Evolutionary conservation across 2,329 filamentous ascomycete genomes (phyloP).

Genomic region (Fusarium scirpi): DNA sequence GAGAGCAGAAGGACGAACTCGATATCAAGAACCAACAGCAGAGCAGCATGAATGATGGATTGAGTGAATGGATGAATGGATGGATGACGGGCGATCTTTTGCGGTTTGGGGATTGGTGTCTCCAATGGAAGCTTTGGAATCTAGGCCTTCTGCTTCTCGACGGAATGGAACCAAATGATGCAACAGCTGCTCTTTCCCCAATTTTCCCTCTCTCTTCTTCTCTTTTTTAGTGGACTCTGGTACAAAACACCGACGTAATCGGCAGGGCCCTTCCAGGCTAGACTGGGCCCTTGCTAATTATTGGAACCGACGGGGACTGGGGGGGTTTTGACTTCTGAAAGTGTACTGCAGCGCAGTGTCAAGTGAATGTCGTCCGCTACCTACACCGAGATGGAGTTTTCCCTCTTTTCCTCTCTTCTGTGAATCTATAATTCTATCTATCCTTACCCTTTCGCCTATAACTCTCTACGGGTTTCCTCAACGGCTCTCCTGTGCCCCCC

Average conservation of each 20-base stretch:
- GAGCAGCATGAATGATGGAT: background rate
- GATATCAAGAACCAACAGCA: background rate
- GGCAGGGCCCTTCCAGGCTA: conserved; percentile 30
- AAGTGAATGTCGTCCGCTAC: background rate
- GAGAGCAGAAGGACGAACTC: background rate
- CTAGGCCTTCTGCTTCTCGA: conserved; percentile 32
- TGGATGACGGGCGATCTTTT: conserved; percentile 28
- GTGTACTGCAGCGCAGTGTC: conserved; percentile 1
- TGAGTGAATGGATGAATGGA: background rate
- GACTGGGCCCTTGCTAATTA: conserved; percentile 7
- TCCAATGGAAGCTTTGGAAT: conserved; percentile 42
- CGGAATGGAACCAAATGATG: conserved; percentile 43
- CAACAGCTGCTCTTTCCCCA: conserved; percentile 36
- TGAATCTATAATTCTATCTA: background rate
- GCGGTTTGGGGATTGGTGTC: conserved; percentile 24
- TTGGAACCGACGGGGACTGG: conserved; percentile 7
- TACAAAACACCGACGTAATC: conserved; percentile 42
- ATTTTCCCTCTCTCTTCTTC: conserved; percentile 26
- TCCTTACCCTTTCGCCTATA: background rate
- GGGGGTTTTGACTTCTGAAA: background rate
- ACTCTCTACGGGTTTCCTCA: background rate
- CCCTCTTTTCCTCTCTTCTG: background rate
- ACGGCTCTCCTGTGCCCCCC: conserved; percentile 17
- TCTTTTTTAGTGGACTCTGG: conserved; percentile 29
- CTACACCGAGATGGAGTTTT: background rate